These are phyloP conservation scores for Podaxis sp. DNA, from an alignment of 768 basidiomycete genomes.

Conservation along the genomic window DNA sequence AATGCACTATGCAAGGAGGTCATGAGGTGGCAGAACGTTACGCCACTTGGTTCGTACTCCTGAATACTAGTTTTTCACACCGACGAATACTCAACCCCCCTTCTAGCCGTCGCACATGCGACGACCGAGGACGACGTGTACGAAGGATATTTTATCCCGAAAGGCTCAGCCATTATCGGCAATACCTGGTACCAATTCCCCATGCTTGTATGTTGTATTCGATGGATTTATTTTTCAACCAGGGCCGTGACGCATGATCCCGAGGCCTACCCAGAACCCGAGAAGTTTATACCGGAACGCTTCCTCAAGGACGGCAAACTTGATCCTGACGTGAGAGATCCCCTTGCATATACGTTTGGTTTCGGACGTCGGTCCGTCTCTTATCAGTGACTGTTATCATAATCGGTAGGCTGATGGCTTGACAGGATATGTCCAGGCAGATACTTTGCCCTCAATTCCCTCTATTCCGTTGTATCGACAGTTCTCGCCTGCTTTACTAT, in stretches of 20 bases:
- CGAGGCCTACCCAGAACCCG: slow-evolving; percentile 30
- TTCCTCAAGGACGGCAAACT: slow-evolving; percentile 23
- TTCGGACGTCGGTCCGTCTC: slow-evolving; percentile 21
- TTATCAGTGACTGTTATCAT: neutral
- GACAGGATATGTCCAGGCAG: too few species aligned
- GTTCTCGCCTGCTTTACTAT: slow-evolving; percentile 19
- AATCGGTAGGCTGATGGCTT: too few species aligned
- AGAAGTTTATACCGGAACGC: slow-evolving; percentile 32
- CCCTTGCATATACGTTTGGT: slow-evolving; percentile 23
- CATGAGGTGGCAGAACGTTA: neutral
- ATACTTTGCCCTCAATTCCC: slow-evolving; percentile 14
- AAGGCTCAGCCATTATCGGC: neutral
- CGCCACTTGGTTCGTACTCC: neutral
- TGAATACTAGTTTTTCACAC: neutral
- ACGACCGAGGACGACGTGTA: slow-evolving; percentile 20
- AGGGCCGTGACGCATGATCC: slow-evolving; percentile 36
- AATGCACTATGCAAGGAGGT: neutral
- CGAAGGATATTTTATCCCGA: slow-evolving; percentile 6
- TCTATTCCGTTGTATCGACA: slow-evolving; percentile 12
- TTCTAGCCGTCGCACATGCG: slow-evolving; percentile 18
- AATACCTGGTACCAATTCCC: neutral
- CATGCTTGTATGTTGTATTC: neutral
- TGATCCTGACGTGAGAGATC: slow-evolving; percentile 17
- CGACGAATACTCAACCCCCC: neutral
- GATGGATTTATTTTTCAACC: neutral